Percentiles rank a stretch among this genome's conserved stretches.
phyloP scores from a whole-genome alignment of 306 rosid genomes.

The Ceratonia siliqua region DNA sequence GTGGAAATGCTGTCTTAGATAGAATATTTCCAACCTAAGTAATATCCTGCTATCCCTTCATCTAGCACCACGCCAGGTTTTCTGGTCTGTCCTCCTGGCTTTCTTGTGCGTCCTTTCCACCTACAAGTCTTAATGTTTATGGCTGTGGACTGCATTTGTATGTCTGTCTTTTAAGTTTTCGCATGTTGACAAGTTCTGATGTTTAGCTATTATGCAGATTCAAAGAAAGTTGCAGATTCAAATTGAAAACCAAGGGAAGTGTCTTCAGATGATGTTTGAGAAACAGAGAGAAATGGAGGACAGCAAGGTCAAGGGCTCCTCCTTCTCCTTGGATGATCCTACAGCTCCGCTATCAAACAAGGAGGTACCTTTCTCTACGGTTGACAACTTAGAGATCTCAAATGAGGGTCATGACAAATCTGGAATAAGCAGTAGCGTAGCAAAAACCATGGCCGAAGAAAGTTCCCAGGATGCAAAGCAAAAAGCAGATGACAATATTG shows the following conservation, averaged over 20 bases:
- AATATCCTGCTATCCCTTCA: not conserved
- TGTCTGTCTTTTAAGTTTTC: constrained; percentile 23
- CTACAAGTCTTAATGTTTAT: not conserved
- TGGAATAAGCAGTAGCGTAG: constrained; percentile 21
- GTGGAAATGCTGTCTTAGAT: not conserved
- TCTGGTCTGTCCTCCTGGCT: not conserved
- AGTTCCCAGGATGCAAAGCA: constrained; percentile 43
- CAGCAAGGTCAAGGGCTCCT: constrained; percentile 47
- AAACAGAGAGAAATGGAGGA: constrained; percentile 66
- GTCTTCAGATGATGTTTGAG: constrained; percentile 83
- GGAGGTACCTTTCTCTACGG: constrained; percentile 17
- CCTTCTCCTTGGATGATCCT: constrained; percentile 44
- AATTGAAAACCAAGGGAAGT: constrained; percentile 85
- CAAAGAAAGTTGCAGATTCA: constrained; percentile 88
- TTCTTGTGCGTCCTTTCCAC: not conserved
- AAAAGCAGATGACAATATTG: not conserved
- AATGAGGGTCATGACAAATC: constrained; percentile 32
- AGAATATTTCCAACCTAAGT: not conserved
- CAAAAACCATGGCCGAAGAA: constrained; percentile 31
- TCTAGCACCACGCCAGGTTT: not conserved
- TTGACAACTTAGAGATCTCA: constrained; percentile 35
- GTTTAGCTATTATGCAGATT: constrained; percentile 46
- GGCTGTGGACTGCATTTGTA: not conserved
- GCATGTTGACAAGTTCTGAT: constrained; percentile 36
- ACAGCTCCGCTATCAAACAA: constrained; percentile 27